phyloP scores from a whole-genome alignment of 2,329 filamentous ascomycete genomes.

The Penicillium sp. region DNA sequence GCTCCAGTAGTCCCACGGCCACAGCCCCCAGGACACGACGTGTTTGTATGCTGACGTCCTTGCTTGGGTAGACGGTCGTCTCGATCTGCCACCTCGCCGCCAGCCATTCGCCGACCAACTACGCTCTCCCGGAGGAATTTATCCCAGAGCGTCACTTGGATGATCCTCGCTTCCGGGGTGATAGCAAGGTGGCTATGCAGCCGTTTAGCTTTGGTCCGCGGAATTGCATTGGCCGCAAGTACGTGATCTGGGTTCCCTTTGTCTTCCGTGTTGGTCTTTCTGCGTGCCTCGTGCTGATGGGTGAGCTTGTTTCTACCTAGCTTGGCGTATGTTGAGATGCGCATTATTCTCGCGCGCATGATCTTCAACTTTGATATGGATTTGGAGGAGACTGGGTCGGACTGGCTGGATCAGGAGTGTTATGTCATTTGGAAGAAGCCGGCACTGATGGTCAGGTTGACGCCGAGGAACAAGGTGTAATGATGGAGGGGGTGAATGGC shows the following conservation, averaged over 20 bases:
- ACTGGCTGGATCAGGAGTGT: conserved; percentile 43
- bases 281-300: no score
- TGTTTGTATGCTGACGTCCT: not conserved
- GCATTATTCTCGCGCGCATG: conserved; percentile 48
- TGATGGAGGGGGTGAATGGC: no score
- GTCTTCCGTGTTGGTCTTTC: not conserved
- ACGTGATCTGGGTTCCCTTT: conserved; percentile 22
- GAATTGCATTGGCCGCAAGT: conserved; percentile 54
- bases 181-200: conserved; percentile 47
- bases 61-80: conserved; percentile 38
- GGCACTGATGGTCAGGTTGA: conserved; percentile 38
- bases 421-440: conserved; percentile 45
- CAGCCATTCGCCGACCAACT: conserved; percentile 32
- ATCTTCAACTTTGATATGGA: conserved; percentile 52
- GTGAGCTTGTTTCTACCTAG: conserved; percentile 26
- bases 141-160: conserved; percentile 18
- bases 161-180: conserved; percentile 37
- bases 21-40: no score
- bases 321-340: conserved; percentile 53
- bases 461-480: no score
- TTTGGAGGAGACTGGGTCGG: conserved; percentile 36
- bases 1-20: no score
- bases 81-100: conserved; percentile 45
- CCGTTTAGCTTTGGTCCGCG: conserved; percentile 52
- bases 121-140: conserved; percentile 10